Evolutionary conservation across 2,329 filamentous ascomycete species (phyloP), one percentile per base, ranked within the genome.

Genomic region (Pyricularia sp.): DNA sequence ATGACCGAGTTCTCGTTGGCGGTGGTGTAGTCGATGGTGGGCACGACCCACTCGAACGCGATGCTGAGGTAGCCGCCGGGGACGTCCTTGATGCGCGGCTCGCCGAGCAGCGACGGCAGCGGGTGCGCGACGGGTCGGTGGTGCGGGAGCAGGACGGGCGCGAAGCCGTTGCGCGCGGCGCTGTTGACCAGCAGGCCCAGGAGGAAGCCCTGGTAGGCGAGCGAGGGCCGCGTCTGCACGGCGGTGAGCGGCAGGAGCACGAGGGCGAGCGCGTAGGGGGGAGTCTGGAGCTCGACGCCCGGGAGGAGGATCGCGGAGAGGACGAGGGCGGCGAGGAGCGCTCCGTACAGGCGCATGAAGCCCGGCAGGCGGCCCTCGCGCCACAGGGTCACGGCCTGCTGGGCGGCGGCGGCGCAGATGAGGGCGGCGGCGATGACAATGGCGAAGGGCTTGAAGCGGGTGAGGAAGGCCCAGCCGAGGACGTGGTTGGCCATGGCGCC

Each of bases 101-200:
- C 73, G 68, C 78, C 69, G 50, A 78, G 76, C 0, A 59, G 66
- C 25, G 68, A 78, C 70, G 76, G 88, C 2, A 90, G 75, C 0
- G 82, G 71, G 0, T 81, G 83, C 9, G 83, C 81, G 23, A 79
- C 72, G 12, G 78, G 75, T 0, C 78, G 81, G 70, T 83, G 81
- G 5, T 79, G 83, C 36, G 84, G 81, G n/a, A 93, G 77, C 7
- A 93, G 82, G 64, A 93, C 87, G 7, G 85, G 84, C 69, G 88
- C 90, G 74, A 92, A 93, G 0, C 90, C 91, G 91, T 90, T 93
- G 20, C 90, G 81, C 3, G 90, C 91, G 67, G 90, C 84, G n/a
- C 91, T 91, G 73, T 93, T 92, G 77, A 93, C 86, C 75, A 93
- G 93, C 0, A 93, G 81, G 1, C 91, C 91, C 9, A 93, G 79